Percentiles rank a stretch among this genome's conserved stretches.
Conservation (phyloP, 2,329 filamentous ascomycete species). For the Paraconiothyrium brasiliense region DNA sequence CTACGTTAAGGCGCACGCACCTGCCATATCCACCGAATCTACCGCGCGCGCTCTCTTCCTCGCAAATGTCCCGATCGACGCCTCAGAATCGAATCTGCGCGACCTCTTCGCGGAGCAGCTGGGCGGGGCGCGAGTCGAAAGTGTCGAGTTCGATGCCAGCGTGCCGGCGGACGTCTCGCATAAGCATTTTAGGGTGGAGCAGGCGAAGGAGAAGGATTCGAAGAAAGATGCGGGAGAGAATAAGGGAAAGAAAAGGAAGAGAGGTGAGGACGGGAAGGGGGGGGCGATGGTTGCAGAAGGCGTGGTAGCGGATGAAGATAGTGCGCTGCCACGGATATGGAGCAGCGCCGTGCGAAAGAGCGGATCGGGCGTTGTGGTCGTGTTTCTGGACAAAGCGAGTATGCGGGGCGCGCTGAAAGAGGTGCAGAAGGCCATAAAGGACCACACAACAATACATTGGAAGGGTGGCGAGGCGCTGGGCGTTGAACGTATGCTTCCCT, state of each 20-base stretch:
- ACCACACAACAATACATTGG: constrained; percentile 73
- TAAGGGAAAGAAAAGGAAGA: constrained; percentile 65
- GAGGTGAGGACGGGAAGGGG: constrained; percentile 66
- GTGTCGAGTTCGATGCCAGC: constrained; percentile 72
- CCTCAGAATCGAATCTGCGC: constrained; percentile 79
- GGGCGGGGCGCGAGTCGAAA: constrained; percentile 80
- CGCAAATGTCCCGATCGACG: constrained; percentile 88
- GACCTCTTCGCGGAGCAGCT: constrained; percentile 78
- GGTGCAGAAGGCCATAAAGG: constrained; percentile 67
- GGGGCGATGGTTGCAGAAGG: constrained; percentile 46
- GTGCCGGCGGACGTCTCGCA: constrained; percentile 55
- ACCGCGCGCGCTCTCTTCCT: constrained; percentile 83
- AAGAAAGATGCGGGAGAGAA: constrained; percentile 45
- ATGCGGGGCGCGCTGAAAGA: constrained; percentile 81
- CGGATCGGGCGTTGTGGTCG: constrained; percentile 80
- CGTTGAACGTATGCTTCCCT: constrained; percentile 59
- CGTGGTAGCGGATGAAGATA: constrained; percentile 65
- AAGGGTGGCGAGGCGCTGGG: constrained; percentile 60
- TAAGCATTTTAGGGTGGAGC: constrained; percentile 52
- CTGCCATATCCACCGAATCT: constrained; percentile 70
- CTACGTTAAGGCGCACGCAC: constrained; percentile 84
- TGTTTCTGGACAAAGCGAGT: constrained; percentile 84
- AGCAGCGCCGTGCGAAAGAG: constrained; percentile 73
- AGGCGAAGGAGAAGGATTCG: constrained; percentile 17
- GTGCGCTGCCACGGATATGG: constrained; percentile 76